A percentile compares a stretch with the other conserved stretches of the same genome.
phyloP scores from a whole-genome alignment of 805 yeast genomes.

The Saccharomycopsis microspora region DNA sequence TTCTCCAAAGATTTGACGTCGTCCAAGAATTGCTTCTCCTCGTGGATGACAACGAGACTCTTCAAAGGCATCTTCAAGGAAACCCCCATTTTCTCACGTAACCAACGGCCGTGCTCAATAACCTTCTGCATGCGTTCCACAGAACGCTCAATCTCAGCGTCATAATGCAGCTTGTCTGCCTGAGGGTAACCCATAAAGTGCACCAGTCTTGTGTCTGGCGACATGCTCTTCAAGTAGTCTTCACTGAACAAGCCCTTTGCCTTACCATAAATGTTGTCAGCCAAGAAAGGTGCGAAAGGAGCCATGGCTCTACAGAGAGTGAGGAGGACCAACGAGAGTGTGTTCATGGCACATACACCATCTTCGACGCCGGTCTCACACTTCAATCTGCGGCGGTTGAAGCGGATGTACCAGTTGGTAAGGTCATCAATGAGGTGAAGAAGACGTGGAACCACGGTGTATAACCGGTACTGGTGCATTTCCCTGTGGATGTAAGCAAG shows the following conservation, averaged over 20 bases:
- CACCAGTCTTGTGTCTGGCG: constrained; percentile 66
- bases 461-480: constrained; percentile 82
- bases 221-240: constrained; percentile 37
- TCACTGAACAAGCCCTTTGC: constrained; percentile 52
- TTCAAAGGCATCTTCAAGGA: constrained; percentile 93
- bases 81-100: constrained; percentile 91
- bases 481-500: constrained; percentile 78
- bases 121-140: constrained; percentile 95
- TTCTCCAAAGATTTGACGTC: constrained; percentile 70
- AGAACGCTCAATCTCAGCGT: constrained; percentile 74
- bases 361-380: constrained; percentile 85
- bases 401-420: constrained; percentile 98
- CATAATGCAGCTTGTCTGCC: constrained; percentile 70
- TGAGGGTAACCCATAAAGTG: constrained; percentile 90
- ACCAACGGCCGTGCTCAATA: constrained; percentile 89
- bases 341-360: constrained; percentile 77
- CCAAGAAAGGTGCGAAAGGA: constrained; percentile 93
- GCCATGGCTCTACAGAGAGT: constrained; percentile 94
- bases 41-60: constrained; percentile 74
- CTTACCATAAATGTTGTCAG: constrained; percentile 80
- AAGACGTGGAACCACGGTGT: constrained; percentile 92
- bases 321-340: constrained; percentile 81
- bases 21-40: constrained; percentile 58
- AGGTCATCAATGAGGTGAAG: constrained; percentile 82
- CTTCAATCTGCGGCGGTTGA: constrained; percentile 95